A percentile compares a stretch with the other conserved stretches of the same genome.
Evolutionary conservation across 139 green algal species (phyloP).

Genomic region (Closterium sp.): DNA sequence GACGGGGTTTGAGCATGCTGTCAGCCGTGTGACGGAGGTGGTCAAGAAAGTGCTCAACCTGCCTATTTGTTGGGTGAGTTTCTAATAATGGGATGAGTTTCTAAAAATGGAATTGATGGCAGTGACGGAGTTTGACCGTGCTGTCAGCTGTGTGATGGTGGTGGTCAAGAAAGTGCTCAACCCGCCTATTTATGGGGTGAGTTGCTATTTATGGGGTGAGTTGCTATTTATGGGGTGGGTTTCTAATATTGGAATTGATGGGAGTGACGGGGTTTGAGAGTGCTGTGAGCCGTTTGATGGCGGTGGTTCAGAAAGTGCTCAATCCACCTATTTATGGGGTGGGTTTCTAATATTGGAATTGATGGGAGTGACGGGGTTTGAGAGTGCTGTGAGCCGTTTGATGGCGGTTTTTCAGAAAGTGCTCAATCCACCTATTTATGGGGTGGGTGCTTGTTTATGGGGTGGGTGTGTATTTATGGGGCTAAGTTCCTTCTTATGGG

Average conservation of each 20-base stretch:
- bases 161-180: conserved; percentile 56
- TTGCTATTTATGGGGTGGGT: too few relatives aligned
- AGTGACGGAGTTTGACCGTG: background rate
- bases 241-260: too few relatives aligned
- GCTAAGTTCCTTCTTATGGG: too few relatives aligned
- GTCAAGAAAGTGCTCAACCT: conserved; percentile 59
- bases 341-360: background rate
- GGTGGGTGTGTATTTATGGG: too few relatives aligned
- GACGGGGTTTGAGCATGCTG: background rate
- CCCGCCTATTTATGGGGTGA: conserved; percentile 62
- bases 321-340: conserved; percentile 67
- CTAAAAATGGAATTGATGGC: too few relatives aligned
- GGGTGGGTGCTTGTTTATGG: conserved; percentile 53
- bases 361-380: background rate
- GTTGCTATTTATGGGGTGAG: too few relatives aligned
- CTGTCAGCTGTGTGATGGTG: background rate
- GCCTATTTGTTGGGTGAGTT: conserved; percentile 58
- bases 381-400: background rate
- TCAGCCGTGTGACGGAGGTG: background rate
- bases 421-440: conserved; percentile 65
- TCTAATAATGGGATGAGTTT: too few relatives aligned
- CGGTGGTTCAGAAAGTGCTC: conserved; percentile 46
- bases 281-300: background rate
- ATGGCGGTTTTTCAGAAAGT: conserved; percentile 31
- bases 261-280: background rate